Percentiles rank a stretch among this genome's conserved stretches.
Evolutionary conservation across 106 monocot genomes (phyloP).

Genomic region (Hemerocallis citrina): DNA sequence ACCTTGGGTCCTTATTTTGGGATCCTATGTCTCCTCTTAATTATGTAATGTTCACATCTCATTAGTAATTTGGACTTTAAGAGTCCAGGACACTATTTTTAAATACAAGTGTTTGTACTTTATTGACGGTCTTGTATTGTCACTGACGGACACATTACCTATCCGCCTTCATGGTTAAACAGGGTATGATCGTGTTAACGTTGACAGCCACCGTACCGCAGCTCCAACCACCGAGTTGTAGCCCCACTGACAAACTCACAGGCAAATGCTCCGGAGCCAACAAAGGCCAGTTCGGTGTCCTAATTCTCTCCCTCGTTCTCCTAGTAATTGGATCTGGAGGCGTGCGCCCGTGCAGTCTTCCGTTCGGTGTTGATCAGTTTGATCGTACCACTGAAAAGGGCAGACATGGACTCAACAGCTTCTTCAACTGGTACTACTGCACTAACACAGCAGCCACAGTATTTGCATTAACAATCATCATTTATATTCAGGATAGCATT

Average conservation of each 20-base stretch:
- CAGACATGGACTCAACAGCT: constrained; percentile 40
- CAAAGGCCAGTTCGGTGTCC: constrained; percentile 5
- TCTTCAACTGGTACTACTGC: constrained; percentile 86
- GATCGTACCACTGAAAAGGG: constrained; percentile 15
- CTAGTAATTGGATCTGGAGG: constrained; percentile 33
- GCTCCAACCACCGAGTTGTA: constrained; percentile 24
- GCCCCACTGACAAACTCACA: background rate
- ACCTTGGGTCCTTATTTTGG: too few relatives aligned
- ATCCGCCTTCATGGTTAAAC: too few relatives aligned
- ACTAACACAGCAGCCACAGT: constrained; percentile 35
- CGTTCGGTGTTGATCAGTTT: constrained; percentile 57
- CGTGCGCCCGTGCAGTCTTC: constrained; percentile 44
- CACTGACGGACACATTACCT: too few relatives aligned
- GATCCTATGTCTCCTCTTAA: too few relatives aligned
- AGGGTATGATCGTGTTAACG: constrained; percentile 5
- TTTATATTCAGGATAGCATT: constrained; percentile 60
- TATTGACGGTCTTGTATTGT: too few relatives aligned
- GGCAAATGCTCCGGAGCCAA: constrained; percentile 9
- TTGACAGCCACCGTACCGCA: background rate
- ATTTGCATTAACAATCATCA: constrained; percentile 33
- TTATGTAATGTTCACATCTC: too few relatives aligned
- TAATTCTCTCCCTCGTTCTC: constrained; percentile 19
- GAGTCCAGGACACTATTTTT: too few relatives aligned
- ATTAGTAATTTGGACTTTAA: too few relatives aligned
- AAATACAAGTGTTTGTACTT: too few relatives aligned